Percentiles rank a stretch among this genome's conserved stretches.
Conservation (phyloP, 192 early-diverging fungal genomes). For the Backusella luteola region DNA sequence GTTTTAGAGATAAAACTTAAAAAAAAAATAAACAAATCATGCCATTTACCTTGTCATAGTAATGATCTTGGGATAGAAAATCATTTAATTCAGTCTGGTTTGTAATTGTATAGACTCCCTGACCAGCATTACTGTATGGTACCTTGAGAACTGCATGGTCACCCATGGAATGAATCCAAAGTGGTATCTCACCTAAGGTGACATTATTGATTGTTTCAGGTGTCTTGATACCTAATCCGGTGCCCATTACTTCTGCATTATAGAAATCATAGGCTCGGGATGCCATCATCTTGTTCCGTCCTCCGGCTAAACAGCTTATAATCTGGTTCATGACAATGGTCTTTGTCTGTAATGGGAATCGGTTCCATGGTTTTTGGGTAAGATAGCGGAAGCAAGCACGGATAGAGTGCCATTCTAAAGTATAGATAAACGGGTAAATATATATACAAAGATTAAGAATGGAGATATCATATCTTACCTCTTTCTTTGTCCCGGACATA, state of each 20-base stretch:
- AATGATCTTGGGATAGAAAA: constrained; percentile 75
- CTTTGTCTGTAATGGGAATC: constrained; percentile 73
- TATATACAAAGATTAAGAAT: background rate
- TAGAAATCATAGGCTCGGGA: constrained; percentile 83
- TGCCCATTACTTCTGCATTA: constrained; percentile 73
- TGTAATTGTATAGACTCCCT: constrained; percentile 91
- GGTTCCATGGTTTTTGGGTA: constrained; percentile 87
- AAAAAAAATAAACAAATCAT: background rate
- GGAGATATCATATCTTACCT: constrained; percentile 26
- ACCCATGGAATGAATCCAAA: constrained; percentile 83
- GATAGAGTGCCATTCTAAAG: constrained; percentile 74
- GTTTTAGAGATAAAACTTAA: background rate
- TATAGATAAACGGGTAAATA: background rate
- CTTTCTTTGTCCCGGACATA: constrained; percentile 61
- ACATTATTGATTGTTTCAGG: constrained; percentile 90
- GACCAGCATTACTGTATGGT: constrained; percentile 86
- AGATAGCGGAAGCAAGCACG: constrained; percentile 88
- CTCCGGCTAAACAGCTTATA: constrained; percentile 82
- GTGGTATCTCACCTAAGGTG: constrained; percentile 74
- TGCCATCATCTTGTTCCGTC: constrained; percentile 91
- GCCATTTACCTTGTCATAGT: constrained; percentile 68
- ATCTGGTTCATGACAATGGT: constrained; percentile 82
- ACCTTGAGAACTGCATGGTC: constrained; percentile 83
- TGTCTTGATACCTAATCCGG: constrained; percentile 66
- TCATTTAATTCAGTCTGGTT: constrained; percentile 66